A percentile compares a stretch with the other conserved stretches of the same genome.
Evolutionary conservation across 2,329 filamentous ascomycete species (phyloP).

Genomic region (Pyrenochaeta sp.): DNA sequence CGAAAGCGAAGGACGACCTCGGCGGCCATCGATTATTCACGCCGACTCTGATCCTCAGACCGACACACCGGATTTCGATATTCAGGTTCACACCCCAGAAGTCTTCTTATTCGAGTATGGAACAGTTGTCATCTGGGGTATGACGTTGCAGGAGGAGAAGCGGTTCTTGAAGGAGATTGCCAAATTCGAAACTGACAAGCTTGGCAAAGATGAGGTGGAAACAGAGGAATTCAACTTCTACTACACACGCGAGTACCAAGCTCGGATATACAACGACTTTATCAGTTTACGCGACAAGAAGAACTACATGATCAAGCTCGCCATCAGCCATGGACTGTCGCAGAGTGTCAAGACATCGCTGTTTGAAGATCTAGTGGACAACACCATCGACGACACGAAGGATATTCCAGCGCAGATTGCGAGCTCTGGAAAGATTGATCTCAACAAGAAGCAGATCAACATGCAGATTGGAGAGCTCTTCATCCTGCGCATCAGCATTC

Average conservation of each 20-base stretch:
- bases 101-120: conserved; percentile 97
- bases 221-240: conserved; percentile 99
- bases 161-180: conserved; percentile 91
- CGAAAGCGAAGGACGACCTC: conserved; percentile 21
- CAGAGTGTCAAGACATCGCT: conserved; percentile 98
- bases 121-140: conserved; percentile 97
- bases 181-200: conserved; percentile 92
- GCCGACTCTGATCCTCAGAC: conserved; percentile 42
- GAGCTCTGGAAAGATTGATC: conserved; percentile 86
- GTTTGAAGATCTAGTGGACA: conserved; percentile 93
- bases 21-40: conserved; percentile 35
- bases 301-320: conserved; percentile 98
- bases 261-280: conserved; percentile 99
- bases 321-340: conserved; percentile 92
- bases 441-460: conserved; percentile 91
- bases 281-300: conserved; percentile 92
- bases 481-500: conserved; percentile 96
- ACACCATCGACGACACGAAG: conserved; percentile 91
- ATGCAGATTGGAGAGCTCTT: conserved; percentile 99
- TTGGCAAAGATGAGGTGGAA: conserved; percentile 87
- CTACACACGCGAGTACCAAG: conserved; percentile 97
- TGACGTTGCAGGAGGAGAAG: conserved; percentile 88
- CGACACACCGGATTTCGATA: conserved; percentile 77
- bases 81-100: conserved; percentile 87
- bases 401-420: conserved; percentile 94